These are phyloP conservation scores for Leonotis leonurus DNA, from an alignment of 257 asterid species.

Conservation along the genomic window DNA sequence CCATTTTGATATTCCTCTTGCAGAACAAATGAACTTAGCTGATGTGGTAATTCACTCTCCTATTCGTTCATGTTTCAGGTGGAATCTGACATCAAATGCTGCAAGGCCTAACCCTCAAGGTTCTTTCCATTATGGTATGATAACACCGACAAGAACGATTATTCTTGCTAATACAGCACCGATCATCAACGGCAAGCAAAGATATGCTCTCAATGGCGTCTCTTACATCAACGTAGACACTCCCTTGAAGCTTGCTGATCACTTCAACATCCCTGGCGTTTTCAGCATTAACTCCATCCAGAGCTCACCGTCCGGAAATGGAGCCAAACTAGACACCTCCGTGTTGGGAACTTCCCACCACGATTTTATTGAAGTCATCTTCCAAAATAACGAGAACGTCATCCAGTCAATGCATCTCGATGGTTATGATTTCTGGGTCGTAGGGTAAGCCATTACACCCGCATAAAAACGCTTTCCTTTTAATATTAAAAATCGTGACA, in stretches of 20 bases:
- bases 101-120: constrained; percentile 99
- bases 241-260: constrained; percentile 90
- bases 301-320: constrained; percentile 44
- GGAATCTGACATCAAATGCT: constrained; percentile 94
- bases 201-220: constrained; percentile 74
- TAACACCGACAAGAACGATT: constrained; percentile 48
- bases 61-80: constrained; percentile 38
- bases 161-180: constrained; percentile 71
- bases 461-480: no score
- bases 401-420: constrained; percentile 91
- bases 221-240: constrained; percentile 70
- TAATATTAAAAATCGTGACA: no score
- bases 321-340: constrained; percentile 41
- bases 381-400: constrained; percentile 60
- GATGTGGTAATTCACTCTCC: neutral
- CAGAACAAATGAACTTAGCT: no score
- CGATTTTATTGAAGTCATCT: constrained; percentile 70
- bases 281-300: constrained; percentile 57
- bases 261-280: constrained; percentile 81
- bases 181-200: constrained; percentile 61
- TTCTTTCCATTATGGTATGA: constrained; percentile 81
- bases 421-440: constrained; percentile 97
- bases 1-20: neutral
- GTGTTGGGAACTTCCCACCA: constrained; percentile 71
- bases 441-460: constrained; percentile 53